Base-by-base conservation (phyloP, 1,284 basidiomycete species). In the Ganoderma leucocontextum region DNA sequence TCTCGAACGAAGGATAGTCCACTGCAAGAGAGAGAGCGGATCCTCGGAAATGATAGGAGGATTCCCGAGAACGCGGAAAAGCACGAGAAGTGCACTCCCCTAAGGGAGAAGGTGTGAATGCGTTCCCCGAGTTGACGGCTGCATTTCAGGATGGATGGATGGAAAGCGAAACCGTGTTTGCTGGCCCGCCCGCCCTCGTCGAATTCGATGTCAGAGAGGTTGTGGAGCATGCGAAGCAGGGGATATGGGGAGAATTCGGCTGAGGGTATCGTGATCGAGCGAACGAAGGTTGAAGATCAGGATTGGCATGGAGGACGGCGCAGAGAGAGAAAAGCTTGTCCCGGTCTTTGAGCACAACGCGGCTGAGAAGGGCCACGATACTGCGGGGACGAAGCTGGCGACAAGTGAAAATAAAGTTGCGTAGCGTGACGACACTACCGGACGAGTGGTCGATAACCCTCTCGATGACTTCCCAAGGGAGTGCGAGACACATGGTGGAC, bases 391-490 rank as follows among this genome's bases (percentile, higher is more conserved):
- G 58, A 25, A 60, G 58, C 3, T 60, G 22, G 58, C 58, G n/a
- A 12, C 58, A 60, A 25, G 58, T 60, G 25, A 60, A 38, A 13
- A 39, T 13, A 13, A 60, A 41, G 25, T n/a, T 25, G 10, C n/a
- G 10, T 12, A 42, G 58, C 25, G 58, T 60, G 12, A 0, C 4
- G 36, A 2, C 25, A 19, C n/a, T 38, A 2, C 25, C 10, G 13
- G 39, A 22, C 6, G 36, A 60, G 38, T 60, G 58, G 22, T 41
- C 58, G 58, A 60, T 60, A 12, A 39, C 38, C 36, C 39, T 41
- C 39, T 60, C 58, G 39, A 60, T 42, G 39, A 60, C 39, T 22
- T 60, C 58, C 58, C 58, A 60, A 8, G 58, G 58, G 5, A 60
- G 39, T 10, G 22, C n/a, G 8, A 19, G 55, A 2, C 5, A 35